Evolutionary conservation across 805 yeast species (phyloP), one percentile per base, ranked within the genome.

Genomic region (Ogataea methylovora): DNA sequence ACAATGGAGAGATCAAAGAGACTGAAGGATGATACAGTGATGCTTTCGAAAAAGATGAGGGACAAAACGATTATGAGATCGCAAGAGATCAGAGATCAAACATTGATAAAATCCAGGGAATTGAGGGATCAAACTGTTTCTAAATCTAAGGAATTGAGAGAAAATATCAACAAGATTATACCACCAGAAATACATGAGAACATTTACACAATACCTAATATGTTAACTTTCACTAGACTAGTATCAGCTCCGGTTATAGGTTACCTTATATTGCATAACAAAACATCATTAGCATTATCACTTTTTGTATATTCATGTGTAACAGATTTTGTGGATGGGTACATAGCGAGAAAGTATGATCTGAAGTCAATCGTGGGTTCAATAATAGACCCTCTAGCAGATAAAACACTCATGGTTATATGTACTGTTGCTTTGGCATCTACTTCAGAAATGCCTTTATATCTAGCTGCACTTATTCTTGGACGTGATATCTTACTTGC

Each of bases 341-440:
- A 60, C 49, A 75, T 94, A 42, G 99, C 99, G 4, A 67, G 99
- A 36, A 71, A 60, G 39, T 90, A 58, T 63, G 77, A 85, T 36
- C 64, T 82, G 69, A 72, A 76, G 48, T 78, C 95, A 1, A 79
- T 84, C 2, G 72, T 87, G 6, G 99, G 99, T 0, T 80, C 95
- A 0, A 79, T 92, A 12, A 64, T 94, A 23, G 99, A 92, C 50
- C 99, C 99, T 0, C 68, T 86, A 61, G 99, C 98, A 0, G 99
- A 92, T 54, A 92, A 92, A 54, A 65, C 83, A 12, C 65, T 92
- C 30, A 87, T 92, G 96, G 71, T 90, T 15, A 75, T 84, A 0
- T 76, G 94, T 33, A 88, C 97, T 0, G 67, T 79, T 0, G 76
- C 94, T 34, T 60, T 92, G 37, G 77, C 90, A 0, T 70, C 78